phyloP scores from a whole-genome alignment of 441 rosid species.

The Lepidium campestre region DNA sequence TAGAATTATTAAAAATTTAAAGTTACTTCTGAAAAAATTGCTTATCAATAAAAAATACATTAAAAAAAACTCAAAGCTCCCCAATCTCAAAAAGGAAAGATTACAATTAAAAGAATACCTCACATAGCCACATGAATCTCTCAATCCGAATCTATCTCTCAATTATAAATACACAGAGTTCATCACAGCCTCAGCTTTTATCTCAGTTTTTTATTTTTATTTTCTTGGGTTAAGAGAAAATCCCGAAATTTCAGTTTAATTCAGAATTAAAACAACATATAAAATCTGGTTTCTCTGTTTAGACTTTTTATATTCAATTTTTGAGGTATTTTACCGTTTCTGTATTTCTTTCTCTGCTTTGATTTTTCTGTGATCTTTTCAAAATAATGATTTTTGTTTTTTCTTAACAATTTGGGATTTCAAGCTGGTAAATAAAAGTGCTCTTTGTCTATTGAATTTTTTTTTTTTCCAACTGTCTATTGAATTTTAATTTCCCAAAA shows the following conservation, averaged over 20 bases:
- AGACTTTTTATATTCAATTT: slow-evolving; percentile 1
- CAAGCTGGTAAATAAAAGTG: not conserved
- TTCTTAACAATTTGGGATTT: not conserved
- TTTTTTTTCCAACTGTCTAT: too few relatives aligned
- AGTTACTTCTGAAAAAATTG: too few relatives aligned
- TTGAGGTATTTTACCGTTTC: slow-evolving; percentile 3
- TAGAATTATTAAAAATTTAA: too few relatives aligned
- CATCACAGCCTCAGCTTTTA: not conserved
- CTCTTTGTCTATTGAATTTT: not conserved
- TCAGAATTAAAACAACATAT: not conserved
- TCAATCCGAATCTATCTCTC: not conserved
- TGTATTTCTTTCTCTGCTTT: not conserved
- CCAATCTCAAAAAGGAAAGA: slow-evolving; percentile 1
- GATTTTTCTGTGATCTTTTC: not conserved
- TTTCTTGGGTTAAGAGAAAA: not conserved
- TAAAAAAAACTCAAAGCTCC: too few relatives aligned
- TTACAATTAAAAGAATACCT: not conserved
- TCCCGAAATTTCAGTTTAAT: not conserved
- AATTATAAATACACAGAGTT: not conserved
- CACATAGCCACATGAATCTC: slow-evolving; percentile 9
- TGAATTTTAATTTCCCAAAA: too few relatives aligned
- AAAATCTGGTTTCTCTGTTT: not conserved
- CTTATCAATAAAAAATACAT: too few relatives aligned
- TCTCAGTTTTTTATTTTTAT: not conserved
- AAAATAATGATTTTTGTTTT: not conserved